Evolutionary conservation across 495 filamentous ascomycete species (phyloP).

Genomic region (Talaromyces trachyspermus): DNA sequence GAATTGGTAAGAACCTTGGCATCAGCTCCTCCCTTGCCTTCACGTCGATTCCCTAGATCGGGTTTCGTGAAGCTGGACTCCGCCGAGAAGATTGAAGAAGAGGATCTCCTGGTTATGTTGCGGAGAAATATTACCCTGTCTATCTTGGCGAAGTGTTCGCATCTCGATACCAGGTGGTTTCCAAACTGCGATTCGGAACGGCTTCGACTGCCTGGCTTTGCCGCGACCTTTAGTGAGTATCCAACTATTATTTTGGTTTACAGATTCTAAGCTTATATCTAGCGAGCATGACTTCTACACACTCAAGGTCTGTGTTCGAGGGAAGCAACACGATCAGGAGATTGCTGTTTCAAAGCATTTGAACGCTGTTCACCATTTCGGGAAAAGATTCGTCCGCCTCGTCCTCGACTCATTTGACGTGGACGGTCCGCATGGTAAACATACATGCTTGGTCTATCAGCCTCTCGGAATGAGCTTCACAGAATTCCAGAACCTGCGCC

Average conservation of each 20-base stretch:
- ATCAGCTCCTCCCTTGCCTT: too few relatives aligned
- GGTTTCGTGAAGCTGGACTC: slow-evolving; percentile 2
- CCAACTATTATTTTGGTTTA: slow-evolving; percentile 1
- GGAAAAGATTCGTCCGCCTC: slow-evolving; percentile 22
- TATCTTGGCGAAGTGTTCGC: slow-evolving; percentile 36
- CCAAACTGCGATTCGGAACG: slow-evolving; percentile 42
- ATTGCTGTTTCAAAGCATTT: slow-evolving; percentile 21
- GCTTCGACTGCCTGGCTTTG: slow-evolving; percentile 47
- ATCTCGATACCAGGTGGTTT: slow-evolving; percentile 33
- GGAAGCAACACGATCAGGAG: slow-evolving; percentile 17
- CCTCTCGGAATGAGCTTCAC: slow-evolving; percentile 34
- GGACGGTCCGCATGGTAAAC: slow-evolving; percentile 30
- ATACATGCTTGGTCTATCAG: slow-evolving; percentile 36
- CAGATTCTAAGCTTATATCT: slow-evolving; percentile 12
- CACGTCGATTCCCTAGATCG: background rate
- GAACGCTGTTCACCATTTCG: slow-evolving; percentile 23
- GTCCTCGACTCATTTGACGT: slow-evolving; percentile 35
- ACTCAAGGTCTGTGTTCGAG: slow-evolving; percentile 26
- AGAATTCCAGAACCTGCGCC: slow-evolving; percentile 20
- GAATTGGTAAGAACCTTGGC: too few relatives aligned
- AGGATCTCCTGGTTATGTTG: slow-evolving; percentile 32
- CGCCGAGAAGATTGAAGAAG: slow-evolving; percentile 29
- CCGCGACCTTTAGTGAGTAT: slow-evolving; percentile 34
- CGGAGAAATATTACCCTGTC: slow-evolving; percentile 34
- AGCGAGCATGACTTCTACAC: slow-evolving; percentile 25